Conservation (phyloP, 495 filamentous ascomycete species). For the Lasiosphaeria hispida region DNA sequence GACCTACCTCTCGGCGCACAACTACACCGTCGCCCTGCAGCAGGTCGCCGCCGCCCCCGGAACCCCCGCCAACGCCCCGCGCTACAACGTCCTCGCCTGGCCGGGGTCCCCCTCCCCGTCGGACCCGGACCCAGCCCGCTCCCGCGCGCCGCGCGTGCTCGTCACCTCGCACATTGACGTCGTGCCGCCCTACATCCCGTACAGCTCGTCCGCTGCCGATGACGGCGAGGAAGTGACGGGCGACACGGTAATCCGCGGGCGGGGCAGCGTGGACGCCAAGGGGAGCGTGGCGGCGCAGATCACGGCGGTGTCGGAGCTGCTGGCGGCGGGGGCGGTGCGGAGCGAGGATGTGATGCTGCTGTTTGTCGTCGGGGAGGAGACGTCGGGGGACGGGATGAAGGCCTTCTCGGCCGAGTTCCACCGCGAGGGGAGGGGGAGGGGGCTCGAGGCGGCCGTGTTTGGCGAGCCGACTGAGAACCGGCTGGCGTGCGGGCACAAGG, state of each 20-base stretch:
- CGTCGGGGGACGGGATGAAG: slow-evolving; percentile 79
- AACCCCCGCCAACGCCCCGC: slow-evolving; percentile 31
- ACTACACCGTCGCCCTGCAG: slow-evolving; percentile 58
- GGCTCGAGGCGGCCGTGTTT: slow-evolving; percentile 67
- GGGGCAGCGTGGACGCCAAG: slow-evolving; percentile 89
- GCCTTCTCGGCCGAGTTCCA: slow-evolving; percentile 52
- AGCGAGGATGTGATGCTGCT: slow-evolving; percentile 64
- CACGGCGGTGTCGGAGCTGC: slow-evolving; percentile 61
- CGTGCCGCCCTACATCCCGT: slow-evolving; percentile 72
- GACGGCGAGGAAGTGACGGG: slow-evolving; percentile 42
- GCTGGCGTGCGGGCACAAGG: slow-evolving; percentile 89
- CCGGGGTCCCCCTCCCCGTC: slow-evolving; percentile 29
- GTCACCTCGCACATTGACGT: slow-evolving; percentile 73
- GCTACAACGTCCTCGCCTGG: slow-evolving; percentile 77
- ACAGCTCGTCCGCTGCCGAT: slow-evolving; percentile 38
- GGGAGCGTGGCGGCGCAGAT: slow-evolving; percentile 79
- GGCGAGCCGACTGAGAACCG: slow-evolving; percentile 87
- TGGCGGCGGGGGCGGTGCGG: slow-evolving; percentile 39
- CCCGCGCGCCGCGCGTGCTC: slow-evolving; percentile 57
- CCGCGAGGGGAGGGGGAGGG: slow-evolving; percentile 42
- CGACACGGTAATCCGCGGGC: slow-evolving; percentile 51
- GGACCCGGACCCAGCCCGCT: slow-evolving; percentile 32
- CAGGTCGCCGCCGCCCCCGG: slow-evolving; percentile 61
- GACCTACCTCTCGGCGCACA: slow-evolving; percentile 53
- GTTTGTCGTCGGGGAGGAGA: slow-evolving; percentile 89